Evolutionary conservation across 2,329 filamentous ascomycete species (phyloP).

Genomic region (Didymella pomorum): DNA sequence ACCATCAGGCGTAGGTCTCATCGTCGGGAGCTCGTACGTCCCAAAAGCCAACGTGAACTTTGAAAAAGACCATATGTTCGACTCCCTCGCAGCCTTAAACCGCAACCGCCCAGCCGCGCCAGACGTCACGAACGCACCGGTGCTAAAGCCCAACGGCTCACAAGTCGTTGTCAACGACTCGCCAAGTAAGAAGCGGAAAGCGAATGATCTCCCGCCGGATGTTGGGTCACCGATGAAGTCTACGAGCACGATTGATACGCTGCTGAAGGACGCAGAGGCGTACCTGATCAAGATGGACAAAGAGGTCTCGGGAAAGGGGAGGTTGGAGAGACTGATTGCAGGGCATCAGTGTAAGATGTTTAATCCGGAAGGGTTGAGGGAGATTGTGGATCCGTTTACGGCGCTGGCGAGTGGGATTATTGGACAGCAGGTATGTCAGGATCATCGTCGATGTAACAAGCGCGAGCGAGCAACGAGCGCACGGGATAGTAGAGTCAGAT

Average conservation of each 20-base stretch:
- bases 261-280: conserved; percentile 77
- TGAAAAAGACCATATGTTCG: conserved; percentile 36
- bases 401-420: conserved; percentile 87
- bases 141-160: conserved; percentile 76
- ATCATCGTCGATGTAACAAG: not conserved
- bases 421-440: conserved; percentile 73
- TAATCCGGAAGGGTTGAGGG: conserved; percentile 79
- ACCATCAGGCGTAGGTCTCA: conserved; percentile 58
- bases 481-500: not conserved
- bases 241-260: conserved; percentile 66
- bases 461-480: not conserved
- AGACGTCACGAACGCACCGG: conserved; percentile 70
- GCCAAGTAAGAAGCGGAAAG: conserved; percentile 25
- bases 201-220: conserved; percentile 3
- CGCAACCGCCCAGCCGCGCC: conserved; percentile 69
- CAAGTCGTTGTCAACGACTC: conserved; percentile 62
- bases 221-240: conserved; percentile 14
- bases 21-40: conserved; percentile 48
- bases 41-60: not conserved
- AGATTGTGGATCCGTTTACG: conserved; percentile 88
- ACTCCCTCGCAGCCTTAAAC: conserved; percentile 31
- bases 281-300: conserved; percentile 79
- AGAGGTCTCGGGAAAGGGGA: conserved; percentile 60
- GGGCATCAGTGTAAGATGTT: conserved; percentile 81
- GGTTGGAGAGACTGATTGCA: conserved; percentile 66